Evolutionary conservation across 1,284 basidiomycete species (phyloP), one percentile per base, ranked within the genome.

Genomic region (Cutaneotrichosporon cavernicola): DNA sequence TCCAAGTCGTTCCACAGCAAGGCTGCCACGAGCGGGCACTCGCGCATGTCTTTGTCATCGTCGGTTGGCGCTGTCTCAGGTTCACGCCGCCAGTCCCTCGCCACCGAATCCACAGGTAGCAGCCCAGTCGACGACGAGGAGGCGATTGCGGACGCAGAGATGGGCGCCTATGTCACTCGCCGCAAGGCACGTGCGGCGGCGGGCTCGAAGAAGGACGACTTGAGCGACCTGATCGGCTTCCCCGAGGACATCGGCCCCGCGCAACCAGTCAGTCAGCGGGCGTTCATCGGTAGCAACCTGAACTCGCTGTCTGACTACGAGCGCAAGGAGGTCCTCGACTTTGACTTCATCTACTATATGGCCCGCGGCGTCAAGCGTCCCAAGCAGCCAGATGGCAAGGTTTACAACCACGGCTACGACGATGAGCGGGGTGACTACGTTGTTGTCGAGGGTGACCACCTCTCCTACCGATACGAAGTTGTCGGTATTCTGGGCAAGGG

Each of bases 391-490:
- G 84, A 90, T 63, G 96, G 96, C 36, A 86, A 87, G 14, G 86
- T 87, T 18, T 96, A 95, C 80, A 99, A 99, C 78, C 88, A 90
- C 74, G 92, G 97, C 38, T 99, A 96, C 74, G 97, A 99, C 76
- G 97, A 99, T 77, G 97, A 99, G 55, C 89, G 97, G 22, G 97
- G 97, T 38, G 97, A 99, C 81, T 99, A 99, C 74, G 87, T 90
- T 9, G 88, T 99, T 60, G 87, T 97, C 67, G 86, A 88, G 65
- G 88, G 88, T 64, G 97, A 99, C 79, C 97, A 99, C 81, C 86
- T 99, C 58, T 90, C 91, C 46, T 99, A 91, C 80, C 90, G 97
- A 14, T 99, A 99, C 79, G 95, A 99, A 81, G 84, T 99, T 64
- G 85, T 93, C 60, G 91, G 90, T 71, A 89, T 91, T 3, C 86